Conservation (phyloP, 2,329 filamentous ascomycete species). For the Pestalotiopsis sp. region DNA sequence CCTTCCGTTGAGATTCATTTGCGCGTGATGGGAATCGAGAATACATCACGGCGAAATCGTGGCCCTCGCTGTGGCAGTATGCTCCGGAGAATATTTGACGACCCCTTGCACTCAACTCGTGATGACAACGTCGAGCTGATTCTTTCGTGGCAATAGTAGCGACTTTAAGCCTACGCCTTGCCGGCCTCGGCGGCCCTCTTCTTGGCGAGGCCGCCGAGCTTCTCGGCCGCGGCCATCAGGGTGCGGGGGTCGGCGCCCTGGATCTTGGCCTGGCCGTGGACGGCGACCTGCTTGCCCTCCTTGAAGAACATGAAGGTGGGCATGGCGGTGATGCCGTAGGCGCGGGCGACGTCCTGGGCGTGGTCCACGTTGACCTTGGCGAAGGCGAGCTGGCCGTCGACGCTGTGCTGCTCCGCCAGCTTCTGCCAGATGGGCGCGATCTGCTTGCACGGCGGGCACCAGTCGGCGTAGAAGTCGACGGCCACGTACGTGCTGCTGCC, state of each 20-base stretch:
- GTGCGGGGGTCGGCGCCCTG: slow-evolving; percentile 10
- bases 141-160: too few species aligned
- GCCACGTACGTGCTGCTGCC: slow-evolving; percentile 50
- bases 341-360: slow-evolving; percentile 48
- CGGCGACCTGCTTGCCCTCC: slow-evolving; percentile 38
- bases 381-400: slow-evolving; percentile 50
- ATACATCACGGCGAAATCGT: too few species aligned
- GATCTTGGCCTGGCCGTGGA: slow-evolving; percentile 13
- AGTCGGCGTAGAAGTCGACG: slow-evolving; percentile 60
- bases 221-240: slow-evolving; percentile 11
- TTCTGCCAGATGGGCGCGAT: slow-evolving; percentile 57
- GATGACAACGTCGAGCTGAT: too few species aligned
- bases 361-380: slow-evolving; percentile 62
- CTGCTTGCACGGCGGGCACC: slow-evolving; percentile 63
- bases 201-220: slow-evolving; percentile 12
- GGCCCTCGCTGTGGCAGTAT: too few species aligned
- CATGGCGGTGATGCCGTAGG: slow-evolving; percentile 56
- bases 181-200: slow-evolving; percentile 11
- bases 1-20: too few species aligned
- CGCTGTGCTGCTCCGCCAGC: slow-evolving; percentile 42
- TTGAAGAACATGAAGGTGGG: slow-evolving; percentile 64
- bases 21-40: too few species aligned
- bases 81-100: too few species aligned
- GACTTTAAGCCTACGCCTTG: background rate
- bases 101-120: too few species aligned